Base-by-base conservation (phyloP, 495 filamentous ascomycete species). In the Neurospora sp. region DNA sequence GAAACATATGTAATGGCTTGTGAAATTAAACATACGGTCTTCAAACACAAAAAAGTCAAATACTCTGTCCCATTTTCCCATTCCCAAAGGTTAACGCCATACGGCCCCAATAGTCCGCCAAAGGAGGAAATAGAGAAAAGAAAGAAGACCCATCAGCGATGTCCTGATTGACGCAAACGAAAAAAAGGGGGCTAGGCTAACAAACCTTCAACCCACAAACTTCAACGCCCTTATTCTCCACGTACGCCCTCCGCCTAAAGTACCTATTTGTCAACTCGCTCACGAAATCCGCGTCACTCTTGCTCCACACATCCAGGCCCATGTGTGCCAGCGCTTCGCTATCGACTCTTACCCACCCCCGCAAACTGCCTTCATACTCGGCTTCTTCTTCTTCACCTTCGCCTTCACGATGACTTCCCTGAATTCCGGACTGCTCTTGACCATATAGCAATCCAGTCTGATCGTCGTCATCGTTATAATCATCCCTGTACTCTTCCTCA, bases 221-320 rank as follows among this genome's bases (percentile, higher is more conserved):
- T 79, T 93, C 89, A 7, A 97, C 86, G 20, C 90, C 89, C 75
- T 90, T 90, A 40, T 88, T 90, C 79, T 92, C 87, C 4, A 96
- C 90, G 73, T 87, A 83, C 4, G 91, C 92, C 46, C 85, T 82
- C 37, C 92, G 83, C 12, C 87, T 90, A 84, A 94, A 97, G 83
- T 93, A 97, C 70, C 90, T 80, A 73, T 77, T 83, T 73, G 90
- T 84, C 60, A 93, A 80, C 74, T 93, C 90, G 78, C 87, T 83
- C 7, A 94, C 87, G 78, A 97, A 97, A 20, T 86, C 82, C 44
- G 90, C 88, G 80, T 97, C 94, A 38, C 87, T 83, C 62, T 89
- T 87, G 79, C 93, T 96, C 94, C 94, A 97, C 0, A 90, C 86
- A 78, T 97, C 94, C 38, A 97, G 87, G 0, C 94, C 93, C 92